Percentiles rank a stretch among this genome's conserved stretches.
Conservation (phyloP, 2,329 filamentous ascomycete genomes). For the Pseudogymnoascus sp. region DNA sequence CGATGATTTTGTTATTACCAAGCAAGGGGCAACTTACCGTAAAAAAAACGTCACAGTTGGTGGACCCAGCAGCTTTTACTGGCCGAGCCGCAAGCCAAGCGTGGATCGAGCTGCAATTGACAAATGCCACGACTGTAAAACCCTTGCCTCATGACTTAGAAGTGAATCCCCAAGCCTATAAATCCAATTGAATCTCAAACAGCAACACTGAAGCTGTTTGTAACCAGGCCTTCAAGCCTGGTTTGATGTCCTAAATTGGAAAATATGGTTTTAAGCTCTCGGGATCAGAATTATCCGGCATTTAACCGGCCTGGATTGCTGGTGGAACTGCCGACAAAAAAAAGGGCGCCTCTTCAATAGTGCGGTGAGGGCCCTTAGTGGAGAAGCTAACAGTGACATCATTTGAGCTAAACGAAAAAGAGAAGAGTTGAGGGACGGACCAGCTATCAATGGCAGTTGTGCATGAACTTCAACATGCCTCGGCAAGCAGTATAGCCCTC, state of each 20-base stretch:
- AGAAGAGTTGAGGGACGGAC: not conserved
- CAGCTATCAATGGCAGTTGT: not conserved
- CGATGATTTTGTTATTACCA: not conserved
- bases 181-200: not conserved
- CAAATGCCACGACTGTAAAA: not conserved
- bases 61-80: not conserved
- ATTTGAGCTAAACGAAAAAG: not conserved
- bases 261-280: not conserved
- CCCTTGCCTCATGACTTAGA: not conserved
- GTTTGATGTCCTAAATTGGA: not conserved
- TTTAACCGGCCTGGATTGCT: not conserved
- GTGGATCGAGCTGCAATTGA: not conserved
- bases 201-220: not conserved
- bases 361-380: not conserved
- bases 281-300: not conserved
- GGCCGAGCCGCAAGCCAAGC: not conserved
- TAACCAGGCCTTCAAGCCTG: slow-evolving; percentile 13
- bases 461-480: not conserved
- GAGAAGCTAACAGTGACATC: not conserved
- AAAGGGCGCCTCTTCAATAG: not conserved
- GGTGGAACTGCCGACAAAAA: not conserved
- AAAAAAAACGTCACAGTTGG: not conserved
- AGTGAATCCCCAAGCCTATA: not conserved
- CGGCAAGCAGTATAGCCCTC: not conserved
- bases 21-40: not conserved